Evolutionary conservation across 2,329 filamentous ascomycete species (phyloP).

Genomic region (Pseudocercospora cruenta): DNA sequence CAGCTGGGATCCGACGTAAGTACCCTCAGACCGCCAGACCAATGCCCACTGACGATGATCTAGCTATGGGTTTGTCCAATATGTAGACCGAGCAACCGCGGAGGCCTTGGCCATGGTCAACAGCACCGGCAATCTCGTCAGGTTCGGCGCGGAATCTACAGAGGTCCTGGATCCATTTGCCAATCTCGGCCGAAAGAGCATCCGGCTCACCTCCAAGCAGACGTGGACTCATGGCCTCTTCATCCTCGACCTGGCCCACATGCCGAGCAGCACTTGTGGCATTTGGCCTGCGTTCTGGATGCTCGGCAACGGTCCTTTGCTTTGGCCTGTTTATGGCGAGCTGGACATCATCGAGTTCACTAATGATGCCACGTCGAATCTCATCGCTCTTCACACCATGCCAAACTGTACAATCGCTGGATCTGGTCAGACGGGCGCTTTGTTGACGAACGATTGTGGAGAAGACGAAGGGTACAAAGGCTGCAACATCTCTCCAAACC

Average conservation of each 20-base stretch:
- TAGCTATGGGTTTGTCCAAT: slow-evolving; percentile 42
- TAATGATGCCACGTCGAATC: slow-evolving; percentile 38
- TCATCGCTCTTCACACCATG: slow-evolving; percentile 42
- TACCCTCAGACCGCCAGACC: neutral
- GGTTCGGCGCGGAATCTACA: slow-evolving; percentile 32
- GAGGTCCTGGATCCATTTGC: slow-evolving; percentile 39
- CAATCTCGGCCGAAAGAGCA: slow-evolving; percentile 65
- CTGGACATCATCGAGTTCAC: slow-evolving; percentile 47
- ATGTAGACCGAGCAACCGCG: slow-evolving; percentile 44
- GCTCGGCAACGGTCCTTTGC: slow-evolving; percentile 55
- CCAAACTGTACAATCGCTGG: slow-evolving; percentile 39
- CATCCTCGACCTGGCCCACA: slow-evolving; percentile 73
- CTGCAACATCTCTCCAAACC: slow-evolving; percentile 55
- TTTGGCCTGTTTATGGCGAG: slow-evolving; percentile 42
- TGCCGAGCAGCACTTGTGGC: slow-evolving; percentile 66
- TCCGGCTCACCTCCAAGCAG: slow-evolving; percentile 69
- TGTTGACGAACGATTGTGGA: slow-evolving; percentile 63
- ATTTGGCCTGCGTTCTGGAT: slow-evolving; percentile 69
- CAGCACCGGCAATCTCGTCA: slow-evolving; percentile 24
- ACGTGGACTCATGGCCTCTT: slow-evolving; percentile 69
- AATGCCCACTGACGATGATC: neutral
- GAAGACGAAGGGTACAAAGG: slow-evolving; percentile 50
- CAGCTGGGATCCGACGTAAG: slow-evolving; percentile 37
- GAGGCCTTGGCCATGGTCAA: slow-evolving; percentile 35
- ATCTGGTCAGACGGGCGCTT: slow-evolving; percentile 47